Base-by-base conservation (phyloP, 2,329 filamentous ascomycete genomes). In the Hypomyces rosellus region DNA sequence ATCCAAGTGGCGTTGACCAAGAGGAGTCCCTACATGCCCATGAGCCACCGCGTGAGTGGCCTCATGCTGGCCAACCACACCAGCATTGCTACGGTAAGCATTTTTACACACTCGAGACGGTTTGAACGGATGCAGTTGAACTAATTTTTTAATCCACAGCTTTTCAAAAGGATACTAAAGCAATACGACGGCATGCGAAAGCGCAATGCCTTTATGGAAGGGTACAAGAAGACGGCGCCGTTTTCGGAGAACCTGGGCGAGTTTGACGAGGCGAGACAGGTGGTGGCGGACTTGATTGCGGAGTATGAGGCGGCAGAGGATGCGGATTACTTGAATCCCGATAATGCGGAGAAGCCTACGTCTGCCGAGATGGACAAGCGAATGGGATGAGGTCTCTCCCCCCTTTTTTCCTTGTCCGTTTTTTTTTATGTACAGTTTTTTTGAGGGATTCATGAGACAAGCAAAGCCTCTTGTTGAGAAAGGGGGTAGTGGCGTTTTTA, bases 41-140 rank as follows among this genome's bases (percentile, higher is more conserved):
- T 95, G 74, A 89, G 88, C 58, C 90, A 96, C 65, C 86, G 93
- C 45, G 93, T 99, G 48, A 96, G 89, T 57, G 93, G 93, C 2
- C 79, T 99, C 52, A 99, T 99, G 93, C 75, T 99, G 53, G 93
- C 93, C 12, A 99, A 99, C 65, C 93, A 99, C 67, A 99, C 93
- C 0, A 95, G 91, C 57, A 95, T 99, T 59, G 89, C 92, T 43
- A 96, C 93, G 20, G 82, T 85, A 74, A 61, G 79, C 22, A 4
- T 30, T 16, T 30, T 5, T 5, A 30, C 6, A 30, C 25, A 2
- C 8, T 11, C 4, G 6, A 20, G 20, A 20, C 20, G 3, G 20
- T 20, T 20, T 1, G 13, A 16, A 11, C 16, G 40, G 6, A 25
- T 42, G 15, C 7, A n/a, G 18, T 22, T 42, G 30, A 5, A 5